A percentile compares a stretch with the other conserved stretches of the same genome.
Conservation (phyloP, 805 yeast species). For the Metschnikowia reukaufii region DNA sequence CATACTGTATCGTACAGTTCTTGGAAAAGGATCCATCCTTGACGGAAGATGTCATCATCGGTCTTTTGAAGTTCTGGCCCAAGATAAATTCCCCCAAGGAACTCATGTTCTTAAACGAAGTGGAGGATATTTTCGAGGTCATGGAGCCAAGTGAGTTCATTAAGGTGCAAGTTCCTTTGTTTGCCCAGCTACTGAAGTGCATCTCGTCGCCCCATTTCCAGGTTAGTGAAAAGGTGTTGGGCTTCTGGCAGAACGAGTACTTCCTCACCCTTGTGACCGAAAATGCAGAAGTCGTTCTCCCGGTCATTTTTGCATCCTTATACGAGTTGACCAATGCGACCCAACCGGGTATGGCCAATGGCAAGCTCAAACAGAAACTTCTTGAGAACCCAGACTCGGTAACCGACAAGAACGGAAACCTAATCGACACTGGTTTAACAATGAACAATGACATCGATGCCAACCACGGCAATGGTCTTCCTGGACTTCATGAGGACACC, state of each 20-base stretch:
- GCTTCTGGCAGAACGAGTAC: constrained; percentile 93
- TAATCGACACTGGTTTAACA: constrained; percentile 36
- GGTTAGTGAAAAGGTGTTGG: constrained; percentile 91
- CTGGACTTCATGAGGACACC: constrained; percentile 15
- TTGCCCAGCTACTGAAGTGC: constrained; percentile 91
- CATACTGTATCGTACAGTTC: constrained; percentile 95
- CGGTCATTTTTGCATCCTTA: constrained; percentile 85
- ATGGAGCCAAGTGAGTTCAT: constrained; percentile 91
- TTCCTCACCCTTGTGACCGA: constrained; percentile 88
- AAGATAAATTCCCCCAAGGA: constrained; percentile 93
- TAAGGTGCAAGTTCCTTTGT: constrained; percentile 88
- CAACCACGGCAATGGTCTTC: constrained; percentile 19
- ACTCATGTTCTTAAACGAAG: constrained; percentile 91
- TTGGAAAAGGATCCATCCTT: constrained; percentile 88
- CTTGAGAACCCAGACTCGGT: constrained; percentile 37
- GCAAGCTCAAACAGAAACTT: constrained; percentile 39
- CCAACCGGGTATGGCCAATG: constrained; percentile 44
- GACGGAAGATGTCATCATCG: constrained; percentile 96
- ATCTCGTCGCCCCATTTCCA: constrained; percentile 95
- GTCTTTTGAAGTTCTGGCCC: constrained; percentile 93
- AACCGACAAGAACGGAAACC: constrained; percentile 44
- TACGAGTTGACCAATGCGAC: constrained; percentile 72
- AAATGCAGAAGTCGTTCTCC: constrained; percentile 87
- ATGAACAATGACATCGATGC: constrained; percentile 22
- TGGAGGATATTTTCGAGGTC: constrained; percentile 95